phyloP scores from a whole-genome alignment of 306 rosid genomes.

The Calophaca sinica region DNA sequence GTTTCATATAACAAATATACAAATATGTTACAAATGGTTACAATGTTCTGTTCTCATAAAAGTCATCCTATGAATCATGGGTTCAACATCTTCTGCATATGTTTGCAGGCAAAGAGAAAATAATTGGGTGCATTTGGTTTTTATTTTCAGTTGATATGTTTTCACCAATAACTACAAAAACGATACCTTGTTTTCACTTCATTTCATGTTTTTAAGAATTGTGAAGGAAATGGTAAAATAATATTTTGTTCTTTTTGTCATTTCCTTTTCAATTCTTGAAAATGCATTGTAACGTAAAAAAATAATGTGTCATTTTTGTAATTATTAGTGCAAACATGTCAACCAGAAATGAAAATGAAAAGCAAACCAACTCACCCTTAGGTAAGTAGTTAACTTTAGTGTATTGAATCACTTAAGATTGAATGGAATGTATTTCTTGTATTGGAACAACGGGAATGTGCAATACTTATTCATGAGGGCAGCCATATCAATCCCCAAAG shows the following conservation, averaged over 20 bases:
- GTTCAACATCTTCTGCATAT: neutral
- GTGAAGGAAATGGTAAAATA: neutral
- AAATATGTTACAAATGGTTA: neutral
- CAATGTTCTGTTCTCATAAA: conserved; percentile 13
- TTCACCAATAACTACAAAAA: conserved; percentile 9
- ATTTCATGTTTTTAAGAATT: neutral
- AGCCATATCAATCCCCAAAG: too few relatives aligned
- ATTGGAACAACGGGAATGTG: too few relatives aligned
- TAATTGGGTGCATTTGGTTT: neutral
- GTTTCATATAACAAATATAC: neutral
- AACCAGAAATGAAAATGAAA: neutral
- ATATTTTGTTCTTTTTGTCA: neutral
- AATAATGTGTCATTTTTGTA: neutral
- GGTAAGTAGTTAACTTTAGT: neutral
- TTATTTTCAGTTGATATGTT: conserved; percentile 4
- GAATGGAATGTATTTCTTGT: too few relatives aligned
- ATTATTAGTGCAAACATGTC: conserved; percentile 8
- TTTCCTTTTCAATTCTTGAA: neutral
- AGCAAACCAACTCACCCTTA: neutral
- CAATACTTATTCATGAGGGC: too few relatives aligned
- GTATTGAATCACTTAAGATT: neutral
- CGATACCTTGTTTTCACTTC: conserved; percentile 5
- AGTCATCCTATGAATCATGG: neutral
- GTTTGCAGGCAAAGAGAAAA: neutral
- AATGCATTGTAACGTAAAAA: neutral